phyloP scores from a whole-genome alignment of 2,329 filamentous ascomycete genomes.

The Colletotrichum agaves region DNA sequence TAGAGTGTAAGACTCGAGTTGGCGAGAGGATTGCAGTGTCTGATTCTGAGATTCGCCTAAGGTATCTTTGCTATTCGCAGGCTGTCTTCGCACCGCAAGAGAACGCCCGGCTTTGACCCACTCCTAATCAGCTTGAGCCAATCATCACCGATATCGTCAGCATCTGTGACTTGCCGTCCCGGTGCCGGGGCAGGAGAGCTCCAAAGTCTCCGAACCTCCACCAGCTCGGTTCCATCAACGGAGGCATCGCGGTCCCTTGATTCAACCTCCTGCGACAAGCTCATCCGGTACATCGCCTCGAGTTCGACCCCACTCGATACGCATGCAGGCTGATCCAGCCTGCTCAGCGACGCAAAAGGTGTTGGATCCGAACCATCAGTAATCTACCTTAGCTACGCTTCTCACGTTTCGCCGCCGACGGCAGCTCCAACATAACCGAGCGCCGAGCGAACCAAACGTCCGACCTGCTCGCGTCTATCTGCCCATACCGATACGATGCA shows the following conservation, averaged over 20 bases:
- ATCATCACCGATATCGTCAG: not conserved
- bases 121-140: not conserved
- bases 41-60: too few species aligned
- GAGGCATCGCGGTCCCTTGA: constrained; percentile 24
- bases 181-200: constrained; percentile 24
- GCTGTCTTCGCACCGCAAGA: not conserved
- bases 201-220: constrained; percentile 10
- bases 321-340: not conserved
- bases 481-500: constrained; percentile 45
- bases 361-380: not conserved
- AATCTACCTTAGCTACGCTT: not conserved
- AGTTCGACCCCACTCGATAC: not conserved
- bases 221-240: constrained; percentile 21
- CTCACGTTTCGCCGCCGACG: not conserved
- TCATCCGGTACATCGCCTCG: constrained; percentile 12
- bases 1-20: too few species aligned
- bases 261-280: constrained; percentile 8
- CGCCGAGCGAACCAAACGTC: constrained; percentile 9
- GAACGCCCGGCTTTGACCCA: not conserved
- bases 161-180: constrained; percentile 12
- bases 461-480: constrained; percentile 35
- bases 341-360: constrained; percentile 2
- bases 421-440: constrained; percentile 26
- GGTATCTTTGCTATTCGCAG: too few species aligned
- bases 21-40: too few species aligned